phyloP scores from a whole-genome alignment of 345 rosid species.

The Trapa bicornis region DNA sequence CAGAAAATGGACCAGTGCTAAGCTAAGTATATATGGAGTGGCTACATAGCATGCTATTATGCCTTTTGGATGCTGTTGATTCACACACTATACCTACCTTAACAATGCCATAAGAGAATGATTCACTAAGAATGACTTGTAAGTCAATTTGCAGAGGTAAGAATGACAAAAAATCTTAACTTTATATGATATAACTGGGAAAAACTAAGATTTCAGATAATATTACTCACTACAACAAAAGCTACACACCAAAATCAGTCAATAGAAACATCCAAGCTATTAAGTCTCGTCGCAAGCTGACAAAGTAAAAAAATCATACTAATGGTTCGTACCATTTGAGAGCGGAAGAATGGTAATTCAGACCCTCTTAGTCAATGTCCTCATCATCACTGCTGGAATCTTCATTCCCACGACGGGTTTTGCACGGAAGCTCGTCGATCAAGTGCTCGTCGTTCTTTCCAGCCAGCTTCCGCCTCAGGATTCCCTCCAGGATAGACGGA shows the following conservation, averaged over 20 bases:
- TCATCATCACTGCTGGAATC: constrained; percentile 7
- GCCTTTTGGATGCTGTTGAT: neutral
- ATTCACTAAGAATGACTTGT: neutral
- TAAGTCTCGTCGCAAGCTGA: neutral
- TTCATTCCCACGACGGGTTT: neutral
- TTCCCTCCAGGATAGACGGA: constrained; percentile 46
- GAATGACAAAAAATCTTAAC: neutral
- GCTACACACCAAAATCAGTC: neutral
- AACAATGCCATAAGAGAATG: neutral
- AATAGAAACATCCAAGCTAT: neutral
- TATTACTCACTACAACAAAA: neutral
- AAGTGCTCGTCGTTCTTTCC: constrained; percentile 40
- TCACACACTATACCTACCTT: neutral
- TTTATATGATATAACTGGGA: neutral
- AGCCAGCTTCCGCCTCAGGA: constrained; percentile 49
- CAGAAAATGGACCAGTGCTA: neutral
- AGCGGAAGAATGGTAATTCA: neutral
- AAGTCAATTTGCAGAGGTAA: neutral
- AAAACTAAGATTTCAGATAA: neutral
- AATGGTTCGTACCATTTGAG: neutral
- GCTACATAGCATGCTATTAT: neutral
- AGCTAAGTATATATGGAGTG: neutral
- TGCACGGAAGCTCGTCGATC: constrained; percentile 11
- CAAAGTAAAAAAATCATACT: neutral
- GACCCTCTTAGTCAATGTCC: neutral